Evolutionary conservation across 2,329 filamentous ascomycete species (phyloP).

Genomic region (Monosporascus sp.): DNA sequence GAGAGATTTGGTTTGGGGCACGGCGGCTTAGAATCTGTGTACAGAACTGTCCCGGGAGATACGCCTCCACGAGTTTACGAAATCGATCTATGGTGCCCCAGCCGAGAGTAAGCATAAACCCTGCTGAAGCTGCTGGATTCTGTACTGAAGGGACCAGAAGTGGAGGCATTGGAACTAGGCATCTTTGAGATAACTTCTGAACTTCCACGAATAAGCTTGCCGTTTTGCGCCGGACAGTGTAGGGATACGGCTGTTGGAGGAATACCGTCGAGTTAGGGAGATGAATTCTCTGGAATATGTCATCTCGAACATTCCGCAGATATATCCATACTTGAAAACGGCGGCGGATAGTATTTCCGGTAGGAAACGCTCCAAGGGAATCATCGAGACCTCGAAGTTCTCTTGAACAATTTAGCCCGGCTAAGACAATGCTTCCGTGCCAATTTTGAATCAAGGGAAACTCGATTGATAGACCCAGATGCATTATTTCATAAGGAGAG

Average conservation of each 20-base stretch:
- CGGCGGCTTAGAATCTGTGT: constrained; percentile 1
- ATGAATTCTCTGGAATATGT: constrained; percentile 6
- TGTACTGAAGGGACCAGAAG: not conserved
- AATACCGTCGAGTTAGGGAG: constrained; percentile 5
- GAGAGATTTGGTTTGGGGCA: constrained; percentile 1
- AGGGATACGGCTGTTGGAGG: constrained; percentile 3
- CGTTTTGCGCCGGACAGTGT: not conserved
- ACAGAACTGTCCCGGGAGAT: constrained; percentile 1
- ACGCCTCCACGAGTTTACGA: not conserved
- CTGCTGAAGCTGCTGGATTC: not conserved
- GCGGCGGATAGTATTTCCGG: not conserved
- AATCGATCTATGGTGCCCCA: not conserved
- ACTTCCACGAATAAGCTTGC: not conserved
- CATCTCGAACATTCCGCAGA: not conserved
- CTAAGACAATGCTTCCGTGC: not conserved
- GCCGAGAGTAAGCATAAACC: not conserved
- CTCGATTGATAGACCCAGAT: constrained; percentile 12
- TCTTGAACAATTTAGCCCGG: constrained; percentile 11
- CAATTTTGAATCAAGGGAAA: not conserved
- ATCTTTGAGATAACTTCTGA: not conserved
- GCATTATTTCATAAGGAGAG: constrained; percentile 8
- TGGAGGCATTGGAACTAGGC: not conserved
- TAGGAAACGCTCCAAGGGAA: not conserved
- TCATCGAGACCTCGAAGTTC: constrained; percentile 3
- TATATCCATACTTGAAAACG: constrained; percentile 12